A percentile compares a stretch with the other conserved stretches of the same genome.
These are phyloP conservation scores for Yamadazyma triangularis DNA, from an alignment of 1,139 yeast species.

Conservation along the genomic window DNA sequence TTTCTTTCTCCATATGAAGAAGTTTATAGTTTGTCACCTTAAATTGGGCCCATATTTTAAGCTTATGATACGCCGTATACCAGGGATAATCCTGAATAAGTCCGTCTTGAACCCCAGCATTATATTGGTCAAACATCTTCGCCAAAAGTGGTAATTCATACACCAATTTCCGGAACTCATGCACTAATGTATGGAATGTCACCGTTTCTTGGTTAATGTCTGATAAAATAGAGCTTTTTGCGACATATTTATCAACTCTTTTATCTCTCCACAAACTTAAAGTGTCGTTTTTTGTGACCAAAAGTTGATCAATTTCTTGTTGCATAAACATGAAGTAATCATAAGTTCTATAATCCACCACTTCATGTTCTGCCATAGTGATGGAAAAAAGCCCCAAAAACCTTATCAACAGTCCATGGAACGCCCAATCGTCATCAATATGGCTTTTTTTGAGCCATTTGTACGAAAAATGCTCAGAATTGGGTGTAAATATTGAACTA, in stretches of 20 bases:
- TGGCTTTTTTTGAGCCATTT: slow-evolving; percentile 29
- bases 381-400: slow-evolving; percentile 35
- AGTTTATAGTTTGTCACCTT: slow-evolving; percentile 52
- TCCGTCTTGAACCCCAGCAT: slow-evolving; percentile 37
- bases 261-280: slow-evolving; percentile 19
- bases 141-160: slow-evolving; percentile 14
- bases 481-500: slow-evolving; percentile 26
- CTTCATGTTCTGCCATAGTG: slow-evolving; percentile 39
- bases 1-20: slow-evolving; percentile 43
- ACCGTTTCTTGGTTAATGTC: slow-evolving; percentile 16
- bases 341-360: slow-evolving; percentile 27
- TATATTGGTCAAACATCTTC: slow-evolving; percentile 30
- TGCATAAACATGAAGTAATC: slow-evolving; percentile 20
- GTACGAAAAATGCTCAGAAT: slow-evolving; percentile 33
- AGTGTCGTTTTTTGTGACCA: slow-evolving; percentile 8
- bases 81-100: slow-evolving; percentile 65
- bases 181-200: slow-evolving; percentile 16
- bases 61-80: slow-evolving; percentile 56
- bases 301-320: slow-evolving; percentile 15
- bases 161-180: slow-evolving; percentile 14
- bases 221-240: slow-evolving; percentile 16
- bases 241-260: slow-evolving; percentile 19
- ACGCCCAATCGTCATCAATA: slow-evolving; percentile 24
- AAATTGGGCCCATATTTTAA: slow-evolving; percentile 54
- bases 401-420: slow-evolving; percentile 37